These are phyloP conservation scores for Bretschneidera sinensis DNA, from an alignment of 345 rosid genomes.

Conservation along the genomic window DNA sequence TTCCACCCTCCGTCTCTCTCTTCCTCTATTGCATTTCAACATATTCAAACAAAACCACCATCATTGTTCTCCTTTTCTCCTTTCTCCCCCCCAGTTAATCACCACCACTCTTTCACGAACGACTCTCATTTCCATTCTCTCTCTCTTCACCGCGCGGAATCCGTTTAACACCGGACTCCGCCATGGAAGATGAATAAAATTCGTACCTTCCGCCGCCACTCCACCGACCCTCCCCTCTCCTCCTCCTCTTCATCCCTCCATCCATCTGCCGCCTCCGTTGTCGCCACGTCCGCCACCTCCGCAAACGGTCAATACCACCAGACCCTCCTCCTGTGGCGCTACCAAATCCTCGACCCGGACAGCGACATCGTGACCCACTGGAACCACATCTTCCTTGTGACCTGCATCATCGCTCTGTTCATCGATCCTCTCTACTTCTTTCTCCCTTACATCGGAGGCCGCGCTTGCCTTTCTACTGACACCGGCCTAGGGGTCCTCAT, in stretches of 20 bases:
- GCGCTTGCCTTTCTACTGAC: slow-evolving; percentile 54
- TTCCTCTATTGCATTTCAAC: background rate
- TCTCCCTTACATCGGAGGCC: slow-evolving; percentile 54
- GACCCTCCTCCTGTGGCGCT: slow-evolving; percentile 58
- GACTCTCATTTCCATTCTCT: background rate
- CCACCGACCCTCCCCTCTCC: slow-evolving; percentile 36
- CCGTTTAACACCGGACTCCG: slow-evolving; percentile 42
- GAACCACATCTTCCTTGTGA: slow-evolving; percentile 81
- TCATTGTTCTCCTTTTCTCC: background rate
- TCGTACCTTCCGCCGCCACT: slow-evolving; percentile 24
- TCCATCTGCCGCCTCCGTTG: background rate
- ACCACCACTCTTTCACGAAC: background rate
- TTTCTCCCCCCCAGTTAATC: background rate
- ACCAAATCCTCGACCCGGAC: slow-evolving; percentile 85
- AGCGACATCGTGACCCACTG: slow-evolving; percentile 73
- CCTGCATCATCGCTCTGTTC: slow-evolving; percentile 76
- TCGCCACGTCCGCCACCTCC: slow-evolving; percentile 18
- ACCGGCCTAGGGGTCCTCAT: slow-evolving; percentile 40
- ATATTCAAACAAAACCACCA: background rate
- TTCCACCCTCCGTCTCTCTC: slow-evolving; percentile 8
- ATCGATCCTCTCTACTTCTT: slow-evolving; percentile 81
- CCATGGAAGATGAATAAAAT: slow-evolving; percentile 52
- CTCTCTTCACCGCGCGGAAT: slow-evolving; percentile 27
- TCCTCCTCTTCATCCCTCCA: slow-evolving; percentile 24
- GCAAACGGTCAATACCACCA: slow-evolving; percentile 27